These are phyloP conservation scores for Blastosporella zonata DNA, from an alignment of 1,284 basidiomycete species.

Conservation along the genomic window DNA sequence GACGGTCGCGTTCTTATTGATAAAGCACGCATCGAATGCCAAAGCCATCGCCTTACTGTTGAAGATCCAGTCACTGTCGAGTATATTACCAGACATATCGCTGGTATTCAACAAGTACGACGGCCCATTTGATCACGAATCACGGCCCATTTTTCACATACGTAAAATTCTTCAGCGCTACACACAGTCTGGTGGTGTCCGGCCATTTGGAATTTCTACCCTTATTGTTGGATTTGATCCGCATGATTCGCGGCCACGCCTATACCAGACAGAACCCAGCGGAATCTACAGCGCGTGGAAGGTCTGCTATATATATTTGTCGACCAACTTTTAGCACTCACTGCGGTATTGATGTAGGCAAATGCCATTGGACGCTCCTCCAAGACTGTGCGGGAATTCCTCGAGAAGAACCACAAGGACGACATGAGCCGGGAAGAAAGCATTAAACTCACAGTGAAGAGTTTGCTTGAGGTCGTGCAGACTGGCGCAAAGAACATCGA, in stretches of 20 bases:
- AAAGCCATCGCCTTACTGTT: conserved; percentile 95
- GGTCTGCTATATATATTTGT: conserved; percentile 43
- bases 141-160: background rate
- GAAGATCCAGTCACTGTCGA: conserved; percentile 98
- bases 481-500: conserved; percentile 99
- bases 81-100: conserved; percentile 97
- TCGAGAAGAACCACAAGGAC: conserved; percentile 98
- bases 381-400: conserved; percentile 97
- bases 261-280: conserved; percentile 97
- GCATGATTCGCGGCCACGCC: conserved; percentile 80
- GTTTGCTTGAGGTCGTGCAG: conserved; percentile 96
- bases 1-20: conserved; percentile 98
- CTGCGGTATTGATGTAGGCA: conserved; percentile 53
- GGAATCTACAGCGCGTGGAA: conserved; percentile 99
- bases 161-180: conserved; percentile 69
- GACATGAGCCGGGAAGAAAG: conserved; percentile 85
- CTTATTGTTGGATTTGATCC: conserved; percentile 98
- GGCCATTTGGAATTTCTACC: conserved; percentile 97
- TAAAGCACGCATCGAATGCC: conserved; percentile 97
- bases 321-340: conserved; percentile 1
- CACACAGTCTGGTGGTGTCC: conserved; percentile 98
- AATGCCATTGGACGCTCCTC: conserved; percentile 97
- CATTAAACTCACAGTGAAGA: conserved; percentile 96
- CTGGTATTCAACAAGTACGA: conserved; percentile 92
- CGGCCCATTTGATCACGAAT: background rate